These are phyloP conservation scores for Poa pratensis DNA, from an alignment of 176 grass and related monocot species.

Conservation along the genomic window DNA sequence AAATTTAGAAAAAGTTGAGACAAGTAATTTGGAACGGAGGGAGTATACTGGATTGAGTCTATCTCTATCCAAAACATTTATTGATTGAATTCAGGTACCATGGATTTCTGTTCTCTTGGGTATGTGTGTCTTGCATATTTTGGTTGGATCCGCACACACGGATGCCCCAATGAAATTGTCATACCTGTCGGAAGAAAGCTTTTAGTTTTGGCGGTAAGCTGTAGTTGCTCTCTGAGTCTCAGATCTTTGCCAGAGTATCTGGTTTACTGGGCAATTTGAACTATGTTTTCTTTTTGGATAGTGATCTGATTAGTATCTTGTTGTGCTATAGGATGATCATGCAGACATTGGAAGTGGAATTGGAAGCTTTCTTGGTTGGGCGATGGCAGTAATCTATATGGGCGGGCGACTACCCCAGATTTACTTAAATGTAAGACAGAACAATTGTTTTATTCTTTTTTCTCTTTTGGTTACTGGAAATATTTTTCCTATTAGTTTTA, in stretches of 20 bases:
- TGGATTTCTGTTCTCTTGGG: slow-evolving; percentile 58
- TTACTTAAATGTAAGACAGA: slow-evolving; percentile 78
- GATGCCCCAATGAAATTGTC: slow-evolving; percentile 57
- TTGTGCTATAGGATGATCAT: slow-evolving; percentile 40
- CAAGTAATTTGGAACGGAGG: too few species aligned
- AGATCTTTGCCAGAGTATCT: not conserved
- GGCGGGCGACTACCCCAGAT: slow-evolving; percentile 95
- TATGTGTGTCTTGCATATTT: slow-evolving; percentile 57
- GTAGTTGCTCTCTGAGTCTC: slow-evolving; percentile 26
- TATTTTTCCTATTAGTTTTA: not conserved
- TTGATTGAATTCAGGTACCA: slow-evolving; percentile 67
- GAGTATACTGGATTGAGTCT: slow-evolving; percentile 11
- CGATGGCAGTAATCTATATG: slow-evolving; percentile 91
- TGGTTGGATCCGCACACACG: slow-evolving; percentile 41
- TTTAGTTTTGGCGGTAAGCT: slow-evolving; percentile 66
- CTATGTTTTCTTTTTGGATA: not conserved
- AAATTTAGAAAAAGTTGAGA: too few species aligned
- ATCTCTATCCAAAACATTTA: not conserved
- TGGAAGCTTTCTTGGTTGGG: slow-evolving; percentile 92
- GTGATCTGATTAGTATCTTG: slow-evolving; percentile 34
- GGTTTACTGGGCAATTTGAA: slow-evolving; percentile 18
- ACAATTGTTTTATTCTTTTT: not conserved
- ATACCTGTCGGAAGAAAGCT: slow-evolving; percentile 75
- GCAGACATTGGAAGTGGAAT: slow-evolving; percentile 54
- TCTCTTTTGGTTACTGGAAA: not conserved